Conservation (phyloP, 768 basidiomycete species). For the Termitomyces sp. region DNA sequence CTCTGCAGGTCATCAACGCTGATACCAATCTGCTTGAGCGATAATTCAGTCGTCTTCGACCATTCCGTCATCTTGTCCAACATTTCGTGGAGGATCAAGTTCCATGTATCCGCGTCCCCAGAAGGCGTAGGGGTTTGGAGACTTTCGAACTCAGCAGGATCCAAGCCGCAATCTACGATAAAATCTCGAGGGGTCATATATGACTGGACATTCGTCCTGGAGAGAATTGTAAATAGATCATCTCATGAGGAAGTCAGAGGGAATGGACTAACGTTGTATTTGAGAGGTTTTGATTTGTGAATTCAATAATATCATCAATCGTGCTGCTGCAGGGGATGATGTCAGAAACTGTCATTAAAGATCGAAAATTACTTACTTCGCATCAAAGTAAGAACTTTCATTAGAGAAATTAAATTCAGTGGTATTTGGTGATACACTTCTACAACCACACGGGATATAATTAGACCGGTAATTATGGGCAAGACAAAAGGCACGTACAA, state of each 20-base stretch:
- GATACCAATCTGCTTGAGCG: not conserved
- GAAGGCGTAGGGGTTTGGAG: not conserved
- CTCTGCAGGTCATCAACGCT: not conserved
- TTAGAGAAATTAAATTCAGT: not conserved
- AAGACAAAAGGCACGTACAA: not conserved
- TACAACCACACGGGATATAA: not conserved
- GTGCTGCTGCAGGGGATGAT: not conserved
- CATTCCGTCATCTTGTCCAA: slow-evolving; percentile 6
- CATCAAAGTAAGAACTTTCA: not conserved
- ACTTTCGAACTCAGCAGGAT: not conserved
- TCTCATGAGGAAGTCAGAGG: not conserved
- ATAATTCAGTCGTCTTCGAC: not conserved
- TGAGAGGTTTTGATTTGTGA: not conserved
- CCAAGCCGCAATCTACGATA: slow-evolving; percentile 1
- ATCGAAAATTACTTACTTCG: not conserved
- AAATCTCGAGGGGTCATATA: not conserved
- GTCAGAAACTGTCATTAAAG: not conserved
- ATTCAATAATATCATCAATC: not conserved
- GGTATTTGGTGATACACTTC: not conserved
- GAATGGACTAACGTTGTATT: not conserved
- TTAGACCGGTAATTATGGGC: not conserved
- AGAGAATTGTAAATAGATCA: not conserved
- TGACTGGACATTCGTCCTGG: not conserved
- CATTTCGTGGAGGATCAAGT: not conserved
- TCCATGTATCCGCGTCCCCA: not conserved